These are phyloP conservation scores for Penicillium polonicum DNA, from an alignment of 2,329 filamentous ascomycete genomes.

Conservation along the genomic window DNA sequence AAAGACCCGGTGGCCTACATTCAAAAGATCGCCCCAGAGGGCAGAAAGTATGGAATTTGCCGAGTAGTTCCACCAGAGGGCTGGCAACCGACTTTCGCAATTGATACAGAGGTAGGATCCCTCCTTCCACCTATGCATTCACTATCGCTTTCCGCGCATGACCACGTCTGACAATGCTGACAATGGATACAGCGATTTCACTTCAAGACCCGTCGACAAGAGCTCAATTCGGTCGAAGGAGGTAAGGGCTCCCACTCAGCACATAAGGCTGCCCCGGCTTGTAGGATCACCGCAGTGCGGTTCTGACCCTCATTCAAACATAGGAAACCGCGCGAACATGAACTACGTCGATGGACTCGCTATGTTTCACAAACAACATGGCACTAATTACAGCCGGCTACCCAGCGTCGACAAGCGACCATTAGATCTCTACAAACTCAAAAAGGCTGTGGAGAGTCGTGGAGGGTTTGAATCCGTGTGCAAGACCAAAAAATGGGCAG, in stretches of 20 bases:
- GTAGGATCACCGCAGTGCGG: conserved; percentile 29
- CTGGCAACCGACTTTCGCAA: conserved; percentile 94
- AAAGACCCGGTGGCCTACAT: conserved; percentile 93
- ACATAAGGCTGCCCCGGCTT: conserved; percentile 22
- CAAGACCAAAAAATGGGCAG: conserved; percentile 98
- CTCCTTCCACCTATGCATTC: background rate
- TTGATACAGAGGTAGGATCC: conserved; percentile 83
- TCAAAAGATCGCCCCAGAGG: conserved; percentile 84
- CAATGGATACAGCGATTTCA: conserved; percentile 73
- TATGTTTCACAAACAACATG: conserved; percentile 96
- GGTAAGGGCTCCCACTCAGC: conserved; percentile 56
- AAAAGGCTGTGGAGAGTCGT: conserved; percentile 92
- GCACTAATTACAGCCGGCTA: conserved; percentile 87
- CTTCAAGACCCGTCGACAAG: conserved; percentile 92
- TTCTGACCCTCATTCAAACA: conserved; percentile 41
- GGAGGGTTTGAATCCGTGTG: conserved; percentile 96
- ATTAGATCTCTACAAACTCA: conserved; percentile 89
- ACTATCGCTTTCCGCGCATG: background rate
- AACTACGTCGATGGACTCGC: conserved; percentile 92
- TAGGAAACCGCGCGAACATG: conserved; percentile 89
- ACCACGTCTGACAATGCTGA: conserved; percentile 36
- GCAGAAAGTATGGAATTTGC: conserved; percentile 83
- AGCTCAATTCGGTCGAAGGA: conserved; percentile 97
- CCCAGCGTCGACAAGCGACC: conserved; percentile 98
- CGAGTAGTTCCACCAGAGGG: conserved; percentile 91